Percentiles rank a stretch among this genome's conserved stretches.
phyloP scores from a whole-genome alignment of 2,329 filamentous ascomycete genomes.

The Cladophialophora exuberans region DNA sequence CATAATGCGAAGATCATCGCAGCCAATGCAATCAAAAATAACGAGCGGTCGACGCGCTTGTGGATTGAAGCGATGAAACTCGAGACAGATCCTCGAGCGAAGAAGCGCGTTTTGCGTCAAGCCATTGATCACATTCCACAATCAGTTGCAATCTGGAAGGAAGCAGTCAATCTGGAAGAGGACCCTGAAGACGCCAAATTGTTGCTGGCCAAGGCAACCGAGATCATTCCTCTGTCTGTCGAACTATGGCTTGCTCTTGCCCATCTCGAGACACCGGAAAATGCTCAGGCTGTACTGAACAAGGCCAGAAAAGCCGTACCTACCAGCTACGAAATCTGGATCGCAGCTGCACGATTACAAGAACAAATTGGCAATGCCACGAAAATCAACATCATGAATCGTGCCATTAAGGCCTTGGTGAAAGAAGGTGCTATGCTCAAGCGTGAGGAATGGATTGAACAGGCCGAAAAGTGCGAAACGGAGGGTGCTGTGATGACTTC shows the following conservation, averaged over 20 bases:
- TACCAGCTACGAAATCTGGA: constrained; percentile 94
- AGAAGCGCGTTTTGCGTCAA: constrained; percentile 89
- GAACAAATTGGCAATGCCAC: constrained; percentile 81
- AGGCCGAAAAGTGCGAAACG: constrained; percentile 92
- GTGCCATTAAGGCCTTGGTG: constrained; percentile 83
- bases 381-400: constrained; percentile 91
- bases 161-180: constrained; percentile 92
- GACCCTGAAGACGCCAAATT: constrained; percentile 84
- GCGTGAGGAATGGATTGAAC: constrained; percentile 93
- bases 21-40: constrained; percentile 88
- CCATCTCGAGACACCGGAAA: constrained; percentile 83
- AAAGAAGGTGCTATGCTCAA: constrained; percentile 96
- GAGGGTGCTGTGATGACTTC: constrained; percentile 88
- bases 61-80: constrained; percentile 97
- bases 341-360: constrained; percentile 87
- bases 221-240: constrained; percentile 89
- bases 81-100: constrained; percentile 78
- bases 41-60: constrained; percentile 81
- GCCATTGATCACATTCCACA: constrained; percentile 91
- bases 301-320: constrained; percentile 91
- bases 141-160: constrained; percentile 97
- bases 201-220: constrained; percentile 89
- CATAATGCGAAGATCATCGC: constrained; percentile 96
- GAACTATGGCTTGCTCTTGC: constrained; percentile 95
- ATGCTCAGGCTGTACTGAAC: constrained; percentile 93